A percentile compares a stretch with the other conserved stretches of the same genome.
These are phyloP conservation scores for Neurospora pannonica DNA, from an alignment of 495 filamentous ascomycete species.

Conservation along the genomic window DNA sequence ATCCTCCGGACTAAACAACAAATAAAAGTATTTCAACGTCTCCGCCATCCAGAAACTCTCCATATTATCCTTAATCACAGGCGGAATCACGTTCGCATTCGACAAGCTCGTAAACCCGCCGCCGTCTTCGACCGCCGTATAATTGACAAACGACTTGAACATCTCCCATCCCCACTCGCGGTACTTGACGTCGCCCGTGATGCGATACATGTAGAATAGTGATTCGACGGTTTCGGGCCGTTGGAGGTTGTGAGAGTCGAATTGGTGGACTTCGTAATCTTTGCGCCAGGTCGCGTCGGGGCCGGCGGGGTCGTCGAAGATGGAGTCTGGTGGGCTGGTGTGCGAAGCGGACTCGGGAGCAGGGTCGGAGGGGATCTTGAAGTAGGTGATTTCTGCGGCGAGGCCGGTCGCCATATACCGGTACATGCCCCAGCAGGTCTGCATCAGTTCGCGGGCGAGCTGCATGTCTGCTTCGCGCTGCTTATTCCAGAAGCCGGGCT, in stretches of 20 bases:
- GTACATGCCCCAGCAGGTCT: slow-evolving; percentile 98
- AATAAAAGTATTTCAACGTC: slow-evolving; percentile 95
- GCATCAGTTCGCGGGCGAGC: slow-evolving; percentile 81
- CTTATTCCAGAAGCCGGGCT: slow-evolving; percentile 54
- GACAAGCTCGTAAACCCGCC: slow-evolving; percentile 76
- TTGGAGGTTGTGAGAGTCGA: slow-evolving; percentile 88
- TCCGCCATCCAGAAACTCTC: slow-evolving; percentile 97
- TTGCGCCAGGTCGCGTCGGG: slow-evolving; percentile 50
- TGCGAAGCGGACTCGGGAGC: slow-evolving; percentile 44
- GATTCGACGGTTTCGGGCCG: slow-evolving; percentile 92
- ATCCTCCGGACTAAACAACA: slow-evolving; percentile 81
- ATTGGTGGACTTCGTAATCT: slow-evolving; percentile 66
- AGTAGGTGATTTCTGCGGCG: slow-evolving; percentile 86
- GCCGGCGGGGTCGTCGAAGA: slow-evolving; percentile 24
- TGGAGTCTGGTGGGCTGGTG: slow-evolving; percentile 24
- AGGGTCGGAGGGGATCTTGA: slow-evolving; percentile 60
- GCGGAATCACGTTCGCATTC: slow-evolving; percentile 62
- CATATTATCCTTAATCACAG: slow-evolving; percentile 67
- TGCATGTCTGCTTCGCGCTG: slow-evolving; percentile 79
- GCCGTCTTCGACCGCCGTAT: slow-evolving; percentile 65
- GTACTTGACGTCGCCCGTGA: slow-evolving; percentile 86
- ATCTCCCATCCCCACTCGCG: slow-evolving; percentile 98
- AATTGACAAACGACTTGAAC: slow-evolving; percentile 82
- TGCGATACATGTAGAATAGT: slow-evolving; percentile 96
- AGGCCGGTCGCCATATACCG: slow-evolving; percentile 76